Base-by-base conservation (phyloP, 2,329 filamentous ascomycete species). In the Fusarium continuum region DNA sequence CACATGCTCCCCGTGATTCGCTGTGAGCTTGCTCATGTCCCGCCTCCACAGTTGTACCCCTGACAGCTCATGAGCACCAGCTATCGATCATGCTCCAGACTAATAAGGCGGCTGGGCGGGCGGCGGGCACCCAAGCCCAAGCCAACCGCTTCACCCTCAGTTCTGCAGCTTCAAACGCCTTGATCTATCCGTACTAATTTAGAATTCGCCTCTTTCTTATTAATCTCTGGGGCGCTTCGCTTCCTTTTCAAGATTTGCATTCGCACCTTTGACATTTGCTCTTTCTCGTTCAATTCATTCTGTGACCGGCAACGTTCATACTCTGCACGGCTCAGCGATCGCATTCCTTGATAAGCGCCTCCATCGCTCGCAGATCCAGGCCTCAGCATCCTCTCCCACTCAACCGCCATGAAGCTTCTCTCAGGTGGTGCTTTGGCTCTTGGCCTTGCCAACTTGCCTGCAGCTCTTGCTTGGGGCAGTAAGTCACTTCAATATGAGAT, bases 381-480 rank as follows among this genome's bases (percentile, higher is more conserved):
- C 26, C 13, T 23, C 11, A 19, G 29, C 26, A 28, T 17, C 20
- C 22, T 22, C 35, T 47, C 43, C 40, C 31, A 25, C 32, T 44
- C 48, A 44, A 34, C 23, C 20, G 34, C n/a, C 46, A 78, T 78
- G 76, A 78, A 74, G 72, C 38, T 73, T 17, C 43, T 55, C 34
- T 71, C 75, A 3, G 55, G 66, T 6, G 53, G 67, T 43, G 55
- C 70, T 31, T 38, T 77, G 47, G 65, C 72, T 46, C 39, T 75
- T 19, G 68, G 72, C 41, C 66, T 77, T 31, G 70, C 74, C 36
- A 71, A 72, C 52, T 54, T 77, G 22, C 78, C 76, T 9, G 66
- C 70, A 17, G 75, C 71, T 5, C 61, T 71, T 36, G 79, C 78
- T 47, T 81, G 79, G 79, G 79, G 79, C 57, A 75, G 79, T 80